Conservation (phyloP, 768 basidiomycete genomes). For the Daedalea quercina region DNA sequence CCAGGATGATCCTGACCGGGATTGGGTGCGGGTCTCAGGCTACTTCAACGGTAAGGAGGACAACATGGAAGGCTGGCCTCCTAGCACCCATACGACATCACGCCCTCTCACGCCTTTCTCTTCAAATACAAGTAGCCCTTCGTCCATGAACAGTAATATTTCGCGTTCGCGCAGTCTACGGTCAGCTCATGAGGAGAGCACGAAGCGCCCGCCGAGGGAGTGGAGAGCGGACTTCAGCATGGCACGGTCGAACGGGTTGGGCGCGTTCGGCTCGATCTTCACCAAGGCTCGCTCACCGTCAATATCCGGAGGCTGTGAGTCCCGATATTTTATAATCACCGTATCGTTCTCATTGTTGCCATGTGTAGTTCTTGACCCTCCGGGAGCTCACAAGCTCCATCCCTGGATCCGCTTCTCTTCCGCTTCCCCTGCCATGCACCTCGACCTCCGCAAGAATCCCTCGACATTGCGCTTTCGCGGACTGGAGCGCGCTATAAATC, state of each 20-base stretch:
- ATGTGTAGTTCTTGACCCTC: constrained; percentile 4
- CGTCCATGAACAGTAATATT: constrained; percentile 7
- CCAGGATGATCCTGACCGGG: background rate
- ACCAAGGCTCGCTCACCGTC: constrained; percentile 13
- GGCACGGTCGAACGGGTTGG: constrained; percentile 11
- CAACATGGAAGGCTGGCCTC: constrained; percentile 4
- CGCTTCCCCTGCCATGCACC: constrained; percentile 32
- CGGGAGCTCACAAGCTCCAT: constrained; percentile 16
- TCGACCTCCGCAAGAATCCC: constrained; percentile 44
- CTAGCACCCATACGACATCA: background rate
- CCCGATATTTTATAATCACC: background rate
- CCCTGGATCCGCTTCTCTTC: constrained; percentile 21
- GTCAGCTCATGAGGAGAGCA: constrained; percentile 3
- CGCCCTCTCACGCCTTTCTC: constrained; percentile 13
- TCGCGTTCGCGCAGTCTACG: constrained; percentile 14
- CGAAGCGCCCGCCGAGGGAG: constrained; percentile 23
- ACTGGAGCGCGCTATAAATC: constrained; percentile 35
- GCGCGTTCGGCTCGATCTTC: constrained; percentile 17
- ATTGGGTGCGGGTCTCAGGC: background rate
- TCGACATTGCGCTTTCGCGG: constrained; percentile 37
- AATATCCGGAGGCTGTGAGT: constrained; percentile 15
- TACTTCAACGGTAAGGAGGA: constrained; percentile 1
- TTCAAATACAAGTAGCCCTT: constrained; percentile 13
- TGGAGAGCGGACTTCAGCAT: constrained; percentile 29
- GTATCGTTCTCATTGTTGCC: background rate